Evolutionary conservation across 257 asterid genomes (phyloP).

Genomic region (Capsicum rhomboideum): DNA sequence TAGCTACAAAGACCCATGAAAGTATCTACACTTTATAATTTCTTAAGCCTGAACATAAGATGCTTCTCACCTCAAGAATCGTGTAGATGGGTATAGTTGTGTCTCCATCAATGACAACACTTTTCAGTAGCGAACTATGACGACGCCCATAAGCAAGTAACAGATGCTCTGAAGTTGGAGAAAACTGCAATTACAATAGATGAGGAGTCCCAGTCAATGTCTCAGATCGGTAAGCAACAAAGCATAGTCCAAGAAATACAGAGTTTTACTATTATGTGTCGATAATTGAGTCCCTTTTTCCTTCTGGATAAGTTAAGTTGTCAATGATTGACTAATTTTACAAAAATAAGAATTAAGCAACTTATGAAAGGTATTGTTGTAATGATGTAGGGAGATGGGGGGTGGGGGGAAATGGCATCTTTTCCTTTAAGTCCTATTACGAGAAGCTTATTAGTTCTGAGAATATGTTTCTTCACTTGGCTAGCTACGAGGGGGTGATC

Average conservation of each 20-base stretch:
- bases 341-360: background rate
- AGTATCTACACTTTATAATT: no score
- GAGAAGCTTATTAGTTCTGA: background rate
- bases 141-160: slow-evolving; percentile 96
- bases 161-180: slow-evolving; percentile 92
- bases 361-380: background rate
- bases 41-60: no score
- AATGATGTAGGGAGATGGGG: background rate
- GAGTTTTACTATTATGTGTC: background rate
- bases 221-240: background rate
- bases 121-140: slow-evolving; percentile 83
- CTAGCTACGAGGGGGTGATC: background rate
- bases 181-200: slow-evolving; percentile 51
- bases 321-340: background rate
- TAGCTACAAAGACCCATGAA: no score
- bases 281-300: background rate
- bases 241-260: background rate
- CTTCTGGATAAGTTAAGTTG: background rate
- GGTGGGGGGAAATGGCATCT: background rate
- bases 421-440: background rate
- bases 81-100: slow-evolving; percentile 74
- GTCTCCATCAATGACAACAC: slow-evolving; percentile 88
- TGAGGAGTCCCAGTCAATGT: background rate
- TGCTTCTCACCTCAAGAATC: slow-evolving; percentile 62
- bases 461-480: background rate